phyloP scores from a whole-genome alignment of 768 basidiomycete genomes.

The Pleurotus djamor region DNA sequence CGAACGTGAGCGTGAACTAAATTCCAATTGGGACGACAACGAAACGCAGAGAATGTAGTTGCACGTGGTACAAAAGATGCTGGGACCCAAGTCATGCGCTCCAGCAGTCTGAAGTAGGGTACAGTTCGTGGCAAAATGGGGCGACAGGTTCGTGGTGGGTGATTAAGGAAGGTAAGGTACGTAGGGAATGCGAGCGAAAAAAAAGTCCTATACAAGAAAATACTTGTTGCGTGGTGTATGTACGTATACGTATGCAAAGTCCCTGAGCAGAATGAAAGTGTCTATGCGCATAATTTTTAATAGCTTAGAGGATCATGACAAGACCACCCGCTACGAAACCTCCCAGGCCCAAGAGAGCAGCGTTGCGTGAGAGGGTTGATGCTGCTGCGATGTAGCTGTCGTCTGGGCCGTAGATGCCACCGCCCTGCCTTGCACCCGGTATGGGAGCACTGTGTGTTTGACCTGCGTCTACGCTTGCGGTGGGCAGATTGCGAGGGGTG shows the following conservation, averaged over 20 bases:
- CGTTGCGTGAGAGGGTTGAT: slow-evolving; percentile 39
- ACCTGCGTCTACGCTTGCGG: slow-evolving; percentile 58
- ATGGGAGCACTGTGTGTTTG: slow-evolving; percentile 54
- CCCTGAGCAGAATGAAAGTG: neutral
- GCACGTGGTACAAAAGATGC: neutral
- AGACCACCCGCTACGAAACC: slow-evolving; percentile 48
- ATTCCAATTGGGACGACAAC: neutral
- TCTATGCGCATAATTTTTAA: neutral
- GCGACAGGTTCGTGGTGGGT: neutral
- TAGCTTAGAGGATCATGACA: slow-evolving; percentile 39
- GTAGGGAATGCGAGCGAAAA: neutral
- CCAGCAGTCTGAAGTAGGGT: too few species aligned
- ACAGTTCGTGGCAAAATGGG: neutral
- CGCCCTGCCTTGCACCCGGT: slow-evolving; percentile 46
- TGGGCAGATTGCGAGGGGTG: slow-evolving; percentile 47
- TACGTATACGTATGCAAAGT: neutral
- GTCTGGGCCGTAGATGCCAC: slow-evolving; percentile 64
- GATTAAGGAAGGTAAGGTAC: neutral
- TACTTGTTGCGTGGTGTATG: too few species aligned
- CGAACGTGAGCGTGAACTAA: neutral
- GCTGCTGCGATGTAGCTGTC: slow-evolving; percentile 67
- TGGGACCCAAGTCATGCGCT: too few species aligned
- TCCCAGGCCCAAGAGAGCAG: slow-evolving; percentile 38
- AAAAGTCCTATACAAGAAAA: neutral
- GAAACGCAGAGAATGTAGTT: neutral